phyloP scores from a whole-genome alignment of 1,284 basidiomycete species.

The Cerrena zonata region DNA sequence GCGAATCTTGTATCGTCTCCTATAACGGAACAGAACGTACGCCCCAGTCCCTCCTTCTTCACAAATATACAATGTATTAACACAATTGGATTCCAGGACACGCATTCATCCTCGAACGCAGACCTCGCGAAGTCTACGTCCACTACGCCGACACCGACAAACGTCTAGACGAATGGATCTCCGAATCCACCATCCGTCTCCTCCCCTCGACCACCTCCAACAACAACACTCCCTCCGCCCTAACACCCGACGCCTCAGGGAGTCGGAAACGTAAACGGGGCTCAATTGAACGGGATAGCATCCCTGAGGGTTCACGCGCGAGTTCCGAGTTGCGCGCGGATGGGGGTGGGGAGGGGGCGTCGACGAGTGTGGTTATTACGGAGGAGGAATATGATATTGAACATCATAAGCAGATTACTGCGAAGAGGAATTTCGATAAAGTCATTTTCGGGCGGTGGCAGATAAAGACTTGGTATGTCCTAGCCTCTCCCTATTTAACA shows the following conservation, averaged over 20 bases:
- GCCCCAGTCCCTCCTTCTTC: slow-evolving; percentile 11
- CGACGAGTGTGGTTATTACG: slow-evolving; percentile 34
- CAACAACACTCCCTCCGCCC: not conserved
- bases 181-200: slow-evolving; percentile 34
- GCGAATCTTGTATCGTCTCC: slow-evolving; percentile 21
- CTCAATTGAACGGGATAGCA: slow-evolving; percentile 3
- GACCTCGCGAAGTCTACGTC: slow-evolving; percentile 50
- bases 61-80: not conserved
- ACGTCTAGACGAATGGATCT: slow-evolving; percentile 72
- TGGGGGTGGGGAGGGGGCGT: slow-evolving; percentile 10
- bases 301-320: slow-evolving; percentile 1
- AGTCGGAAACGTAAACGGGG: slow-evolving; percentile 27
- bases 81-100: slow-evolving; percentile 31
- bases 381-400: slow-evolving; percentile 65
- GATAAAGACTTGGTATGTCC: slow-evolving; percentile 71
- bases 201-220: slow-evolving; percentile 8
- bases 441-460: slow-evolving; percentile 72
- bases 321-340: slow-evolving; percentile 3
- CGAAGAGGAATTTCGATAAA: slow-evolving; percentile 72
- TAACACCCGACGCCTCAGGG: slow-evolving; percentile 19
- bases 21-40: slow-evolving; percentile 47
- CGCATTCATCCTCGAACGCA: slow-evolving; percentile 46
- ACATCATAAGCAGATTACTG: slow-evolving; percentile 59
- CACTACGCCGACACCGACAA: slow-evolving; percentile 70
- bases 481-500: not conserved